Evolutionary conservation across 192 early-diverging fungal genomes (phyloP).

Genomic region (Coemansia sp.): DNA sequence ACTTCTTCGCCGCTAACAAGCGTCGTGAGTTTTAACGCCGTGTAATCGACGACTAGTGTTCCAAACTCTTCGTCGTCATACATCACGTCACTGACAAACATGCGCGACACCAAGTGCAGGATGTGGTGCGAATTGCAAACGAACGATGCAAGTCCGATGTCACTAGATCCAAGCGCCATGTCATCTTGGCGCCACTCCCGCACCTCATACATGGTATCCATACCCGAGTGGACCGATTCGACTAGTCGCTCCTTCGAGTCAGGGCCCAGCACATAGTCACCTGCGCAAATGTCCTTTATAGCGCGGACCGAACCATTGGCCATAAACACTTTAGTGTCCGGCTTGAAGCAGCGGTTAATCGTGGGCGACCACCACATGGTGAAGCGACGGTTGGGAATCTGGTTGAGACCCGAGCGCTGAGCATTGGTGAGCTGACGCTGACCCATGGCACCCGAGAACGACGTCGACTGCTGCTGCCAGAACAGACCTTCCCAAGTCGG

Average conservation of each 20-base stretch:
- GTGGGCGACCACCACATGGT: conserved; percentile 99
- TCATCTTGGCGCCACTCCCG: conserved; percentile 4
- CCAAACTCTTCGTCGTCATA: background rate
- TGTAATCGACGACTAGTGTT: conserved; percentile 13
- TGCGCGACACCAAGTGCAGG: conserved; percentile 21
- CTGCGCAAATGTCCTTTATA: conserved; percentile 15
- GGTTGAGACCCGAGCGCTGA: conserved; percentile 95
- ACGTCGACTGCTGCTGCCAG: conserved; percentile 81
- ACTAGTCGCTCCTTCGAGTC: conserved; percentile 30
- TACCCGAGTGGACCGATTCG: conserved; percentile 18
- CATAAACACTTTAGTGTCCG: conserved; percentile 61
- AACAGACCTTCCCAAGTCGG: conserved; percentile 98
- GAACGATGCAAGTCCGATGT: background rate
- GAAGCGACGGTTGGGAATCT: conserved; percentile 99
- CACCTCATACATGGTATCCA: conserved; percentile 26
- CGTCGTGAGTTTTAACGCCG: background rate
- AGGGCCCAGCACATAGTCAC: conserved; percentile 30
- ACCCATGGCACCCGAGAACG: conserved; percentile 84
- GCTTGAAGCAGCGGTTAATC: conserved; percentile 74
- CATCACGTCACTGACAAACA: background rate
- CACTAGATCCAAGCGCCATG: background rate
- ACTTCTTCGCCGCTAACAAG: background rate
- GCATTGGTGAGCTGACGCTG: conserved; percentile 99
- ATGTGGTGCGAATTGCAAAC: conserved; percentile 32
- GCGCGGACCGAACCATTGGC: conserved; percentile 28